Percentiles rank a stretch among this genome's conserved stretches.
Evolutionary conservation across 1,284 basidiomycete species (phyloP).

Genomic region (Boletus sp.): DNA sequence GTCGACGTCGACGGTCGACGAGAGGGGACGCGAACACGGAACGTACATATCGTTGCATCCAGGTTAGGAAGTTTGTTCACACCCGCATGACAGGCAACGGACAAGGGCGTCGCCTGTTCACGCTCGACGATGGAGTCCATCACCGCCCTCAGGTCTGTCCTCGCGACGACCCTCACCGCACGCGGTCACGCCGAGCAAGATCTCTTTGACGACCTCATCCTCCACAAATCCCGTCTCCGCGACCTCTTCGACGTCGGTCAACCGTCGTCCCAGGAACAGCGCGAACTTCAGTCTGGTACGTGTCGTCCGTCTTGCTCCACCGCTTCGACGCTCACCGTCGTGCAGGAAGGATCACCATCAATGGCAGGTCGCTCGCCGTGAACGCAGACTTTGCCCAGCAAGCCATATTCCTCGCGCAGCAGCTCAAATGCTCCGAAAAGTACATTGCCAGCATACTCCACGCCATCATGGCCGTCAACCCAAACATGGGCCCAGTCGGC

Average conservation of each 20-base stretch:
- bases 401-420: conserved; percentile 68
- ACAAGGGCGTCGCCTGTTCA: too few relatives aligned
- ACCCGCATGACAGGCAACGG: neutral
- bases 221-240: conserved; percentile 57
- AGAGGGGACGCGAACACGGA: neutral
- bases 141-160: conserved; percentile 38
- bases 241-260: conserved; percentile 59
- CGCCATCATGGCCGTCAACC: conserved; percentile 56
- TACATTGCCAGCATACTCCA: conserved; percentile 69
- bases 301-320: neutral
- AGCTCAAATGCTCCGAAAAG: conserved; percentile 74
- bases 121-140: conserved; percentile 40
- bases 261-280: conserved; percentile 59
- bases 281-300: conserved; percentile 70
- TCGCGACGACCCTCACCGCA: conserved; percentile 39
- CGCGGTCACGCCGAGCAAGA: conserved; percentile 60
- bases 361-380: conserved; percentile 58
- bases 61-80: neutral
- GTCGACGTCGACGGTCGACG: neutral
- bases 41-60: neutral
- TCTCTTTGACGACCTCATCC: conserved; percentile 69
- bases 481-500: conserved; percentile 53
- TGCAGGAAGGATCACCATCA: conserved; percentile 57
- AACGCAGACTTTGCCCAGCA: conserved; percentile 75
- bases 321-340: conserved; percentile 10